Percentiles rank a stretch among this genome's conserved stretches.
Evolutionary conservation across 2,329 filamentous ascomycete genomes (phyloP).

Genomic region (Phaeophleospora eucalypticola): DNA sequence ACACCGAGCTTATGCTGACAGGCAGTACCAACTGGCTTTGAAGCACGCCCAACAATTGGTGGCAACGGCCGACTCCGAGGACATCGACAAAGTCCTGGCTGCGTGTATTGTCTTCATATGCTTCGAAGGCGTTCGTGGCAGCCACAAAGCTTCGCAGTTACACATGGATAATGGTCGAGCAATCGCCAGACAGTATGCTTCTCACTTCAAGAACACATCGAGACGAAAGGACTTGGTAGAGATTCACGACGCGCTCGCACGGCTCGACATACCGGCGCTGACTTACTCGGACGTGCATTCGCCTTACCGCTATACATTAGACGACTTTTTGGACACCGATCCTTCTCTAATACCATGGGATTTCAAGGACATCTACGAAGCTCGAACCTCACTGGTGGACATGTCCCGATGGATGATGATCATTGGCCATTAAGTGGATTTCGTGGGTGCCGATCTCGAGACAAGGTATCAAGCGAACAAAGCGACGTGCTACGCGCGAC

Average conservation of each 20-base stretch:
- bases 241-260: constrained; percentile 11
- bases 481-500: not conserved
- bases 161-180: constrained; percentile 16
- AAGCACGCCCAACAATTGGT: constrained; percentile 3
- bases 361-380: constrained; percentile 15
- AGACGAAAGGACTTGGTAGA: constrained; percentile 16
- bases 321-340: constrained; percentile 10
- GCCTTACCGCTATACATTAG: constrained; percentile 10
- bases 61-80: not conserved
- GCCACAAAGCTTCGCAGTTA: constrained; percentile 14
- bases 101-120: constrained; percentile 30
- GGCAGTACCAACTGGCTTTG: constrained; percentile 4
- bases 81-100: constrained; percentile 21
- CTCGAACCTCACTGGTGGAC: constrained; percentile 13
- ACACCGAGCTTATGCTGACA: constrained; percentile 1
- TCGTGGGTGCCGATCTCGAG: not conserved
- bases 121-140: constrained; percentile 25
- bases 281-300: constrained; percentile 8
- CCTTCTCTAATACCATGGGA: constrained; percentile 6
- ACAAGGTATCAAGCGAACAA: constrained; percentile 2
- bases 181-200: constrained; percentile 7
- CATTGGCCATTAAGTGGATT: constrained; percentile 1
- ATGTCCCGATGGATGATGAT: constrained; percentile 9
- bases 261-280: constrained; percentile 13
- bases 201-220: not conserved